Conservation (phyloP, 352 stramenopile genomes). For the Pythium sp. region DNA sequence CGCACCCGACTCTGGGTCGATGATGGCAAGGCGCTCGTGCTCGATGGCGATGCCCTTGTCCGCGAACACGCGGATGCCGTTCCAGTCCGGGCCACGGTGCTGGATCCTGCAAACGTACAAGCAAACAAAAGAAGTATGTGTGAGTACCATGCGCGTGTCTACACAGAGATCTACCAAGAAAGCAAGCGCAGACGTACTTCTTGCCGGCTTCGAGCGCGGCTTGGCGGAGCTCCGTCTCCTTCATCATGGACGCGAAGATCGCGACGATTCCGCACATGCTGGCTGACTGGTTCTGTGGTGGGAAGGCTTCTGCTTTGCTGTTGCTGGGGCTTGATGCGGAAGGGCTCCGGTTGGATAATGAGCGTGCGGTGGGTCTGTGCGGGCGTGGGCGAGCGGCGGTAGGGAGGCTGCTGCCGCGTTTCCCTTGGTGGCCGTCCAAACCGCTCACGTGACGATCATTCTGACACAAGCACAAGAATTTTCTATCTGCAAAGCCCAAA, state of each 20-base stretch:
- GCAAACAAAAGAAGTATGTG: not conserved
- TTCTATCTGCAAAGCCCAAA: conserved; percentile 17
- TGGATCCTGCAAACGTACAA: conserved; percentile 63
- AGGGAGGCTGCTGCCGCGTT: not conserved
- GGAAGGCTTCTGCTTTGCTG: not conserved
- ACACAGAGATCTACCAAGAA: not conserved
- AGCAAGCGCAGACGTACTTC: conserved; percentile 33
- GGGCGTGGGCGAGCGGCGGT: too few species aligned
- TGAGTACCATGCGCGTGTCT: not conserved
- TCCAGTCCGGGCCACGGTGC: conserved; percentile 97
- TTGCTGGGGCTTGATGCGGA: not conserved
- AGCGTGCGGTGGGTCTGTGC: not conserved
- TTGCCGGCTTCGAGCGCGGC: conserved; percentile 94
- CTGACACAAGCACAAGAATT: conserved; percentile 36
- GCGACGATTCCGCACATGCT: conserved; percentile 98
- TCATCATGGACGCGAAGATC: conserved; percentile 95
- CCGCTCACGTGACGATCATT: conserved; percentile 11
- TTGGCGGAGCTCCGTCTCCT: conserved; percentile 90
- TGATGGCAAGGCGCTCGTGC: conserved; percentile 98
- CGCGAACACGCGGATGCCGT: conserved; percentile 81
- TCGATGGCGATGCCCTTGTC: conserved; percentile 88
- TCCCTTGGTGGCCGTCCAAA: conserved; percentile 8
- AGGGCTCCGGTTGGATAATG: conserved; percentile 14
- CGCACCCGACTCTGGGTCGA: conserved; percentile 96
- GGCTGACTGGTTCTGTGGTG: not conserved